phyloP scores from a whole-genome alignment of 257 asterid species.

The Solanum arcanum region DNA sequence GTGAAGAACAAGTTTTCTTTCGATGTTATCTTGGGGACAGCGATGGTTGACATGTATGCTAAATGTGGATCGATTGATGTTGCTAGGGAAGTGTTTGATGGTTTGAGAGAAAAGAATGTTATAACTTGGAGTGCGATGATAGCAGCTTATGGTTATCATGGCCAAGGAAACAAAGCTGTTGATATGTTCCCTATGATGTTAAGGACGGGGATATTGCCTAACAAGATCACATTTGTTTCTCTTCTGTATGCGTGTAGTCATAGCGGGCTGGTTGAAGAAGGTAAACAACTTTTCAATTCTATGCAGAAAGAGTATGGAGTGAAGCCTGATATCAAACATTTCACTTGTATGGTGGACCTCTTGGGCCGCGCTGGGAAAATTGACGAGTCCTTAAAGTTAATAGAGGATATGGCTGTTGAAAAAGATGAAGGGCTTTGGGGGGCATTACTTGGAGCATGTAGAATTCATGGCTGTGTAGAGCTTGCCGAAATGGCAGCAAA shows the following conservation, averaged over 20 bases:
- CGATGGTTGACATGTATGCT: constrained; percentile 45
- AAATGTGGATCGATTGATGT: constrained; percentile 40
- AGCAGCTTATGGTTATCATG: constrained; percentile 54
- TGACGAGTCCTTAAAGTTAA: constrained; percentile 21
- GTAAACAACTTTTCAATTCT: constrained; percentile 21
- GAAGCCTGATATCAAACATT: constrained; percentile 35
- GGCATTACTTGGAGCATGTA: constrained; percentile 45
- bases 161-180: constrained; percentile 42
- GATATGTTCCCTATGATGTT: constrained; percentile 34
- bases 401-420: constrained; percentile 20
- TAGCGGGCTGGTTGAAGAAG: constrained; percentile 44
- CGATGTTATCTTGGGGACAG: constrained; percentile 42
- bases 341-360: constrained; percentile 42
- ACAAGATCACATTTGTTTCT: constrained; percentile 35
- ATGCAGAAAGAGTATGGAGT: constrained; percentile 33
- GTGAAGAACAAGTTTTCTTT: constrained; percentile 4
- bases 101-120: constrained; percentile 29
- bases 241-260: constrained; percentile 47
- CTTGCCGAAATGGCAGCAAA: constrained; percentile 38
- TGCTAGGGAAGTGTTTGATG: constrained; percentile 36
- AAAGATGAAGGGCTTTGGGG: constrained; percentile 49
- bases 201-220: constrained; percentile 24
- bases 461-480: constrained; percentile 43
- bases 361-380: constrained; percentile 47
- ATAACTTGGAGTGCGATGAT: constrained; percentile 52